phyloP scores from a whole-genome alignment of 768 basidiomycete species.

The Auriscalpium orientale region DNA sequence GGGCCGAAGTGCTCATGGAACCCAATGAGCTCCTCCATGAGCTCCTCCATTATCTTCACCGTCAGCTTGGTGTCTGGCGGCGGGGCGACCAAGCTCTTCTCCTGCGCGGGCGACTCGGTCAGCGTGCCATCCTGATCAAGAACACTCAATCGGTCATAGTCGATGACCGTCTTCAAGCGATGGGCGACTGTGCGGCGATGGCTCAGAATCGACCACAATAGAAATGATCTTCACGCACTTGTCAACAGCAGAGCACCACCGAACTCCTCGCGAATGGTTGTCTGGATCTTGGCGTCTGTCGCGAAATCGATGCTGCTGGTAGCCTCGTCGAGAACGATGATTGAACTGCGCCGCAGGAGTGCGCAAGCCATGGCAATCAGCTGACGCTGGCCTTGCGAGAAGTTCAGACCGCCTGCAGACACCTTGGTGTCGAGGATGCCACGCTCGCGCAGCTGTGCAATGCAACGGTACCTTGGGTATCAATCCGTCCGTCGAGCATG shows the following conservation, averaged over 20 bases:
- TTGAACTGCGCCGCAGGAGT: constrained; percentile 49
- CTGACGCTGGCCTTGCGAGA: background rate
- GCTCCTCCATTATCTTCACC: constrained; percentile 83
- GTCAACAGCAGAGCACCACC: constrained; percentile 33
- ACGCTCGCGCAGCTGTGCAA: constrained; percentile 50
- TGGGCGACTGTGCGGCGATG: constrained; percentile 46
- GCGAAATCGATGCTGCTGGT: constrained; percentile 72
- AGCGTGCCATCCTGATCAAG: constrained; percentile 49
- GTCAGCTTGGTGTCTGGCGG: constrained; percentile 29
- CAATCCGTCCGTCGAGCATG: constrained; percentile 77
- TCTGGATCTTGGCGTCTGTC: constrained; percentile 77
- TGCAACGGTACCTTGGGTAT: constrained; percentile 62
- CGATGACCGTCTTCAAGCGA: constrained; percentile 68
- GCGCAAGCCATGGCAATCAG: constrained; percentile 43
- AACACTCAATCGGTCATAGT: constrained; percentile 74
- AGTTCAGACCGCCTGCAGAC: background rate
- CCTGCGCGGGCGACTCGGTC: constrained; percentile 17
- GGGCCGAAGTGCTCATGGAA: constrained; percentile 88
- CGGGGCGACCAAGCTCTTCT: constrained; percentile 4
- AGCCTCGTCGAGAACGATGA: constrained; percentile 67
- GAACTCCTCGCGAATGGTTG: constrained; percentile 73
- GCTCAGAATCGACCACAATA: constrained; percentile 9
- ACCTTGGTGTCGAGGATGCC: constrained; percentile 31
- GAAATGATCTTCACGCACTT: constrained; percentile 32
- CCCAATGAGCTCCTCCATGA: constrained; percentile 81